Evolutionary conservation across 2,329 filamentous ascomycete species (phyloP).

Genomic region (Metarhizium brunneum): DNA sequence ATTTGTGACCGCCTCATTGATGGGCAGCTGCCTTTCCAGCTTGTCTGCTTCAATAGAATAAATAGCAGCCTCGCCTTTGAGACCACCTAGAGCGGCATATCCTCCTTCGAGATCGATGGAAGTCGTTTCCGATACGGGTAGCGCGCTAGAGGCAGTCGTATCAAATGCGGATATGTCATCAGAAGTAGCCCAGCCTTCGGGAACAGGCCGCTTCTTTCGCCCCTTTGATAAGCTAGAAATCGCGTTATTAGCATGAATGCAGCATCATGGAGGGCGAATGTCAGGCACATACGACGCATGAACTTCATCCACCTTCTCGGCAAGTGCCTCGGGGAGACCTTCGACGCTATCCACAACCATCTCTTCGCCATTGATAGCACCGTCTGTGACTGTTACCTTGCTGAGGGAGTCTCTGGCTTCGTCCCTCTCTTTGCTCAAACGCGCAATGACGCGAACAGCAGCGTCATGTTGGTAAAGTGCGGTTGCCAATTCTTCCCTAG

Average conservation of each 20-base stretch:
- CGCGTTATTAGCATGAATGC: neutral
- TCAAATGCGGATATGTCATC: conserved; percentile 54
- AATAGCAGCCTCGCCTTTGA: conserved; percentile 64
- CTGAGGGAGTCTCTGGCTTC: conserved; percentile 85
- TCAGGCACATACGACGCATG: conserved; percentile 61
- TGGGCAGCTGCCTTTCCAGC: conserved; percentile 57
- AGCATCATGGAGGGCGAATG: conserved; percentile 5
- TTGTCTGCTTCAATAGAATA: conserved; percentile 64
- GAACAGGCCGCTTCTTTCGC: conserved; percentile 80
- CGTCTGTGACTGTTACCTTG: conserved; percentile 64
- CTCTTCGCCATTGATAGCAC: conserved; percentile 57
- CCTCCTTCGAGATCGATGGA: conserved; percentile 45
- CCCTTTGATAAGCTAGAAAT: conserved; percentile 67
- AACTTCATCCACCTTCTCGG: conserved; percentile 67
- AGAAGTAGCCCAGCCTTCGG: conserved; percentile 72
- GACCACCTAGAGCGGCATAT: conserved; percentile 64
- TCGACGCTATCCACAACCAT: conserved; percentile 84
- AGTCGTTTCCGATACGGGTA: conserved; percentile 39
- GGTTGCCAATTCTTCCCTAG: conserved; percentile 85
- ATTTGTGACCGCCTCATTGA: conserved; percentile 59
- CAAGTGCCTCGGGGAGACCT: conserved; percentile 61
- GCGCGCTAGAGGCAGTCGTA: conserved; percentile 33
- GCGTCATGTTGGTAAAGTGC: conserved; percentile 96
- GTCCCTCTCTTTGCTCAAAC: conserved; percentile 82
- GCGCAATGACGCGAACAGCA: conserved; percentile 87